Base-by-base conservation (phyloP, 148 eudicot genomes). In the Rheum nobile region DNA sequence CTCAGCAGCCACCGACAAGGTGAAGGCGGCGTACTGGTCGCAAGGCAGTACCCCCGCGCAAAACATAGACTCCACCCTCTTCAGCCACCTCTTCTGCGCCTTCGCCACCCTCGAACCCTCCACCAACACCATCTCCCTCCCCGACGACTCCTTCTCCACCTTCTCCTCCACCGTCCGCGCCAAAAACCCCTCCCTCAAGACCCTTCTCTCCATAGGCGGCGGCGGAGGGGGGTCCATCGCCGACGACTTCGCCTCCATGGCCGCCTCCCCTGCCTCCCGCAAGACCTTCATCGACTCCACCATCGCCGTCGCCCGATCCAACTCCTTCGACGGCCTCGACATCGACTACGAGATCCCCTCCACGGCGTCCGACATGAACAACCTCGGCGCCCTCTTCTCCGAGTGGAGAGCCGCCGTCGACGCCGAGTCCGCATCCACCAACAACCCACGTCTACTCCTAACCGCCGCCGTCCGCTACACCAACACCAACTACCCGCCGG, bases 31-130 rank as follows among this genome's bases (percentile, higher is more conserved):
- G 37, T 90, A 90, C 38, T 86, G 88, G 89, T 78, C 79, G 12
- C 85, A 84, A 0, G 90, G 76, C 14, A 80, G 86, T 6, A 86
- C 86, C 0, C n/a, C 72, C 1, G 76, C 74, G n/a, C 71, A 82
- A 0, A 75, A 57, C 75, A 88, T 90, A 4, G 79, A 90, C 48
- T 82, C 96, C 22, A 82, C 90, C 22, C 85, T 86, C 31, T 90
- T 90, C 85, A 88, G 92, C 29, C 92, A 88, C 65, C 84, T 90
- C 67, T 84, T 90, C 37, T 88, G 85, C 50, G 92, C 92, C 38
- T 90, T 90, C 35, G 92, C 90, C 4, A 17, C 50, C 22, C 79
- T 90, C n/a, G 52, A 90, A 41, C 42, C 79, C 31, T 19, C 44
- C n/a, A 63, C 69, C 37, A 10, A 16, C 38, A 16, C 26, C 10